Conservation (phyloP, 768 basidiomycete genomes). For the Tylopilus subfusipes region DNA sequence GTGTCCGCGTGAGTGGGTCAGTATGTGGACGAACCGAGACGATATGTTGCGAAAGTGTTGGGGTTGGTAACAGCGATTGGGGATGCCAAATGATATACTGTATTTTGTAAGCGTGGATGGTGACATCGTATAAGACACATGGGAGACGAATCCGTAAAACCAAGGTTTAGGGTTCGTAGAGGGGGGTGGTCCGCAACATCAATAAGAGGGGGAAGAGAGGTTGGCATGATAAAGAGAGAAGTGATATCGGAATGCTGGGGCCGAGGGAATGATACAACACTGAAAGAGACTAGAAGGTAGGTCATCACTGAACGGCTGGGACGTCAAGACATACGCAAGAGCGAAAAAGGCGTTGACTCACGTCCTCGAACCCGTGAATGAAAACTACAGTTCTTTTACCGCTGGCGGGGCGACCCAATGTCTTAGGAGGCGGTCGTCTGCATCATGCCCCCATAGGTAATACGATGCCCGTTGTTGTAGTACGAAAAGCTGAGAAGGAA, state of each 20-base stretch:
- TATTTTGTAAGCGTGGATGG: slow-evolving; percentile 1
- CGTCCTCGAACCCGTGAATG: slow-evolving; percentile 1
- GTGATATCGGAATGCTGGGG: not conserved
- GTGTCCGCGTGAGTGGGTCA: not conserved
- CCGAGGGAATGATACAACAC: slow-evolving; percentile 11
- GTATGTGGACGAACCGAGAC: not conserved
- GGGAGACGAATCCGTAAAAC: slow-evolving; percentile 1
- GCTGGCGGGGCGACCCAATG: slow-evolving; percentile 23
- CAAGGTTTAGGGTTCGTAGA: not conserved
- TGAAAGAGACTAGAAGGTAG: not conserved
- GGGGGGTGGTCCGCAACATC: not conserved
- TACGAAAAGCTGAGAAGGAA: slow-evolving; percentile 54
- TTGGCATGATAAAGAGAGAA: not conserved
- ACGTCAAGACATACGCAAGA: not conserved
- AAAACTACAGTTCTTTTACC: slow-evolving; percentile 25
- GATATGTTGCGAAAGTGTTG: not conserved
- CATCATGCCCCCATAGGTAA: slow-evolving; percentile 58
- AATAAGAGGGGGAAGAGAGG: not conserved
- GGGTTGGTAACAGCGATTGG: not conserved
- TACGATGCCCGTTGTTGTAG: slow-evolving; percentile 54
- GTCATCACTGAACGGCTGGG: not conserved
- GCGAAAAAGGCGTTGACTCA: slow-evolving; percentile 1
- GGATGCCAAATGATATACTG: not conserved
- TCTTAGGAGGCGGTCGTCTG: slow-evolving; percentile 24
- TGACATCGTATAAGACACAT: not conserved